phyloP scores from a whole-genome alignment of 441 rosid genomes.

The Pelargonium myrrhifolium region DNA sequence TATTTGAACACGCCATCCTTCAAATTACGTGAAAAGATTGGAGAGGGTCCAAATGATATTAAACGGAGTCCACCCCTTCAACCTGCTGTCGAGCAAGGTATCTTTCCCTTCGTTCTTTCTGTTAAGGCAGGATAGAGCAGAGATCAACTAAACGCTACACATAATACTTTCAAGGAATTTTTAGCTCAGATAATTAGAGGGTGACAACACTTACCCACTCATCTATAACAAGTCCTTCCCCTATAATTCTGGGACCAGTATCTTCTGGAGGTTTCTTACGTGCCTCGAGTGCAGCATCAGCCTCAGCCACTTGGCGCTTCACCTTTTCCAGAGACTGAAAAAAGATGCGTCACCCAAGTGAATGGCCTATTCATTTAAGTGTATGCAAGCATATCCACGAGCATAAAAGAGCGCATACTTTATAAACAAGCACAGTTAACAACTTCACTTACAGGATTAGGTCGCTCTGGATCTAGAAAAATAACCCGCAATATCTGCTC shows the following conservation, averaged over 20 bases:
- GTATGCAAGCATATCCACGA: no score
- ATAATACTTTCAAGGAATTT: neutral
- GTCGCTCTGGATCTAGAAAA: slow-evolving; percentile 51
- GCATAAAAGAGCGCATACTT: no score
- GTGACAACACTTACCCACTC: slow-evolving; percentile 51
- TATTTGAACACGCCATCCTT: slow-evolving; percentile 5
- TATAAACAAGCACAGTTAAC: neutral
- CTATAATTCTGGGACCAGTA: slow-evolving; percentile 30
- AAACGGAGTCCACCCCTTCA: slow-evolving; percentile 37
- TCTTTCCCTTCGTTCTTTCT: slow-evolving; percentile 58
- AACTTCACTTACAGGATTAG: slow-evolving; percentile 42
- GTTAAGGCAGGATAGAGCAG: neutral
- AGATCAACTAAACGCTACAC: neutral
- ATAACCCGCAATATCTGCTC: slow-evolving; percentile 61
- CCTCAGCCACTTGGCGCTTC: slow-evolving; percentile 45
- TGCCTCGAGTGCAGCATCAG: slow-evolving; percentile 49
- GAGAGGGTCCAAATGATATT: no score
- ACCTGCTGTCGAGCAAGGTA: slow-evolving; percentile 47
- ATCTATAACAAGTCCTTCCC: slow-evolving; percentile 67
- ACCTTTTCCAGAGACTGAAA: slow-evolving; percentile 53
- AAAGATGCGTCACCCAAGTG: neutral
- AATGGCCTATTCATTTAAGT: no score
- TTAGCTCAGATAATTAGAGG: neutral
- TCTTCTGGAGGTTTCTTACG: slow-evolving; percentile 52
- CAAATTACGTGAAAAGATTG: neutral